Base-by-base conservation (phyloP, 768 basidiomycete species). In the Russula sp. region DNA sequence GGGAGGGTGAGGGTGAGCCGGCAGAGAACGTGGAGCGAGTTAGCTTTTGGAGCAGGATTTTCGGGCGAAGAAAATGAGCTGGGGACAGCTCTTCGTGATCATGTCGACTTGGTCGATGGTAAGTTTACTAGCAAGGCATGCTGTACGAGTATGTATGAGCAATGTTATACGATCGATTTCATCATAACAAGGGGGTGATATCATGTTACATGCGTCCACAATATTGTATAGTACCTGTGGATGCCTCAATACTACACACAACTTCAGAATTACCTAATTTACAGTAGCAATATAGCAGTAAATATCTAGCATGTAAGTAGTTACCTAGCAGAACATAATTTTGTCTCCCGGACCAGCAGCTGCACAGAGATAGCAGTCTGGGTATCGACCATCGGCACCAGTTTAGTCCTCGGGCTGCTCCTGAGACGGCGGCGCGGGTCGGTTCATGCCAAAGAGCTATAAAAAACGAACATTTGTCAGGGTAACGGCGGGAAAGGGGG, bases 371-470 rank as follows among this genome's bases (percentile, higher is more conserved):
- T 46, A 22, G 44, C n/a, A 22, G 44, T 48, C 22, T 2, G 46
- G n/a, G 46, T 48, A 46, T 46, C n/a, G n/a, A 46, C 2, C 30
- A 2, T 26, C 57, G 24, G 3, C n/a, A 1, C 6, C 38, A 14
- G 38, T 1, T 16, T 49, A 38, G 3, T 34, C 30, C 50, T 42
- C 26, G 16, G 7, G 16, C 2, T 18, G 26, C 10, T 57, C 48
- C 38, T 52, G 54, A 18, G 48, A 40, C 1, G 52, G 32, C 13
- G 52, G 3, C 18, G n/a, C n/a, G 0, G 28, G 22, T 34, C 22
- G 58, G 3, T 38, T 26, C 73, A 74, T 74, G 32, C 73, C 73
- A 52, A 74, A 74, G 52, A 74, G 62, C 73, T 74, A 52, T 48
- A 42, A 20, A 28, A 34, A 38, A 16, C 24, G n/a, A 44, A 44